Percentiles rank a stretch among this genome's conserved stretches.
These are phyloP conservation scores for Kuraishia piskuri DNA, from an alignment of 805 yeast genomes.

Conservation along the genomic window DNA sequence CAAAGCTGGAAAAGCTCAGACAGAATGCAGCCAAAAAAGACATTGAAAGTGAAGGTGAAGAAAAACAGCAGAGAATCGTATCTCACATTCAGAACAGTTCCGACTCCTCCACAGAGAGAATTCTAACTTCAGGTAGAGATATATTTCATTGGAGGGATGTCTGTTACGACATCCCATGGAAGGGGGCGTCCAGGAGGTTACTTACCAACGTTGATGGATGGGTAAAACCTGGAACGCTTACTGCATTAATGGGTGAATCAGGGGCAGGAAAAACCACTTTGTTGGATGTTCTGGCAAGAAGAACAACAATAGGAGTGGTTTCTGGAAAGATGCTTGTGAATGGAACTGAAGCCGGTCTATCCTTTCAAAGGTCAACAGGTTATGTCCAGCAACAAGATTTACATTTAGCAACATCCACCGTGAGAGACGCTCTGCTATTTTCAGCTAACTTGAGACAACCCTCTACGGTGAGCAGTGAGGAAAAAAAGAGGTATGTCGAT, in stretches of 20 bases:
- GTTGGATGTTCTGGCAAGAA: constrained; percentile 62
- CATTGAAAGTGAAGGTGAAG: not conserved
- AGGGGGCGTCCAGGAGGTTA: constrained; percentile 32
- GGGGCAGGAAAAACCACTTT: constrained; percentile 85
- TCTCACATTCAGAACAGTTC: constrained; percentile 2
- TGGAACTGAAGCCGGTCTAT: constrained; percentile 51
- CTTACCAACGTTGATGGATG: constrained; percentile 54
- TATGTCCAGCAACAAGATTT: constrained; percentile 78
- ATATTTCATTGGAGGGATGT: constrained; percentile 64
- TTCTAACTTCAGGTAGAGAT: constrained; percentile 23
- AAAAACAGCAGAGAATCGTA: not conserved
- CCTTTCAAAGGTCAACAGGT: constrained; percentile 73
- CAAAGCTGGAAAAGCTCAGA: constrained; percentile 4
- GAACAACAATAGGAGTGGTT: constrained; percentile 62
- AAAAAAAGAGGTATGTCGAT: constrained; percentile 62
- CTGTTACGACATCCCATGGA: constrained; percentile 50
- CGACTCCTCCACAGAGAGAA: not conserved
- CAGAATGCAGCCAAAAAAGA: not conserved
- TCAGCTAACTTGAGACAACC: constrained; percentile 72
- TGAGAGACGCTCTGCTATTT: constrained; percentile 65
- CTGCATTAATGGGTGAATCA: constrained; percentile 80
- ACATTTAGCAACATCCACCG: constrained; percentile 61
- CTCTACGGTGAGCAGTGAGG: constrained; percentile 39
- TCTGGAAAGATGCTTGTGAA: constrained; percentile 69
- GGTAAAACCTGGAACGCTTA: constrained; percentile 74